phyloP scores from a whole-genome alignment of 2,329 filamentous ascomycete species.

The Epichloe glyceriae region DNA sequence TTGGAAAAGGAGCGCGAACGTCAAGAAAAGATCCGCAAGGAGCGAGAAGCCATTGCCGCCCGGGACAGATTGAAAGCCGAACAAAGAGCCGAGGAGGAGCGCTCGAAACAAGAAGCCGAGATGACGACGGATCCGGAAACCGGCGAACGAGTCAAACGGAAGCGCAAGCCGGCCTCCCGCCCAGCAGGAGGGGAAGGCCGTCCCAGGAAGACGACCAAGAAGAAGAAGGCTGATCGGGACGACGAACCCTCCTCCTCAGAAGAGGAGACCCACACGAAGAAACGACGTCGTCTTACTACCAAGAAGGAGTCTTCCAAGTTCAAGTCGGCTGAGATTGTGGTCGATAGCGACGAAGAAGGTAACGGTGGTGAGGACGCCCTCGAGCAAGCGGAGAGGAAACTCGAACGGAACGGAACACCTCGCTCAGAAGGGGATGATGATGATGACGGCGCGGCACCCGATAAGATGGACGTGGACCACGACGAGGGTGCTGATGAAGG shows the following conservation, averaged over 20 bases:
- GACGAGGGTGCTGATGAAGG: conserved; percentile 11
- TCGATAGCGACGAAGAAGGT: conserved; percentile 52
- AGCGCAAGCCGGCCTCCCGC: conserved; percentile 44
- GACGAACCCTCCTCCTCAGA: conserved; percentile 32
- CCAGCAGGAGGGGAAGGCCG: conserved; percentile 27
- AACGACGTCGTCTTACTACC: conserved; percentile 46
- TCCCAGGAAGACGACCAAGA: conserved; percentile 37
- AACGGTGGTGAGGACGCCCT: conserved; percentile 28
- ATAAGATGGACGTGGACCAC: conserved; percentile 41
- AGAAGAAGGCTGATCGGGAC: conserved; percentile 30
- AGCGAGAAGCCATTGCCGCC: conserved; percentile 69
- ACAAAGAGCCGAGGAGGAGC: conserved; percentile 33
- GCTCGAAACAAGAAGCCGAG: conserved; percentile 47
- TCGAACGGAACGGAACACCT: conserved; percentile 24
- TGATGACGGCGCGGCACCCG: conserved; percentile 24
- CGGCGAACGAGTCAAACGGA: conserved; percentile 67
- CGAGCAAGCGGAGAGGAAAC: conserved; percentile 31
- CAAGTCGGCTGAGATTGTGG: conserved; percentile 76
- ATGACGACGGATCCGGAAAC: conserved; percentile 72
- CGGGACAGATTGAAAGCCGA: conserved; percentile 61
- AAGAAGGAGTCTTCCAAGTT: conserved; percentile 48
- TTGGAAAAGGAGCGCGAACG: conserved; percentile 59
- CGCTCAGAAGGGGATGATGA: conserved; percentile 26
- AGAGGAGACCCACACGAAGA: conserved; percentile 39
- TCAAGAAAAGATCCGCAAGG: conserved; percentile 71